Evolutionary conservation across 805 yeast genomes (phyloP), one percentile per base, ranked within the genome.

Genomic region (Lipomyces yamadae): DNA sequence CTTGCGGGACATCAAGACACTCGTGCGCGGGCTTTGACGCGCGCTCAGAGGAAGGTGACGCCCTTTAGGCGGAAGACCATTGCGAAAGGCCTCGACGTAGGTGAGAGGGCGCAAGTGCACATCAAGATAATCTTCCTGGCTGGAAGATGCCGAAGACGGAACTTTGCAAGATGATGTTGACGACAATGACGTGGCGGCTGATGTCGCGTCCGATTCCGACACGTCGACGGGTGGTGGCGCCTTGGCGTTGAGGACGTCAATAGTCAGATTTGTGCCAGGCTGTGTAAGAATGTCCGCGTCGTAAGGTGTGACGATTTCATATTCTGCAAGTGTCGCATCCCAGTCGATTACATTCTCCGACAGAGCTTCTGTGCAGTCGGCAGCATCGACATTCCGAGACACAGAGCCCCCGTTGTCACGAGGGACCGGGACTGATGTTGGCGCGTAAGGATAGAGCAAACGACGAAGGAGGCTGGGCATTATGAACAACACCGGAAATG

Each of bases 31-130:
- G 33, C 30, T 34, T 18, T 35, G 60, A n/a, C 52, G 52, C 50
- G 52, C n/a, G 29, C 34, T 11, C 52, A 42, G 34, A 18, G 48
- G 39, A 18, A 34, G 35, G 45, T 37, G 39, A 57, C 54, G 65
- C 37, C 29, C 34, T 7, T n/a, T 56, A 11, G 54, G 6, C 57
- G 59, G n/a, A 56, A 55, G 13, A 48, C 68, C 59, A 37, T 58
- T 58, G 50, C 34, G 32, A 52, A 65, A 39, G 11, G 53, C 68
- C 62, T 65, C 68, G n/a, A 60, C 65, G 52, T 65, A 65, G 18
- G 65, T 65, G 42, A 58, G 62, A 24, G 56, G 65, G 18, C 68
- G 68, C 7, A 61, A 62, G 18, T 61, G 55, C 58, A 65, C 45
- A 45, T 58, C 58, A 24, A 65, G 65, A 34, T 58, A 65, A 32